Conservation (phyloP, 2,329 filamentous ascomycete species). For the Juglanconis sp. region DNA sequence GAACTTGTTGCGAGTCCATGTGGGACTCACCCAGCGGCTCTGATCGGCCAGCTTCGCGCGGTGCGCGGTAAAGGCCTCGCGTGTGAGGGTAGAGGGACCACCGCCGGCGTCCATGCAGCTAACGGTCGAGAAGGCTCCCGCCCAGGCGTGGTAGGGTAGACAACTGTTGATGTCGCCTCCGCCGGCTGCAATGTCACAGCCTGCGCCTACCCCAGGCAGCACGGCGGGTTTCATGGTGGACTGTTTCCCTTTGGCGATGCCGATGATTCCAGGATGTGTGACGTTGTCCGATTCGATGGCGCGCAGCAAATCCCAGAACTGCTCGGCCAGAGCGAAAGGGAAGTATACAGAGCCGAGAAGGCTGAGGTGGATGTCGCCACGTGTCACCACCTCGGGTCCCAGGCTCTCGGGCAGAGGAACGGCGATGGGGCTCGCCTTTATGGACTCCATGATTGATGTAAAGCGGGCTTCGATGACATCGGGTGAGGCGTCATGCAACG, state of each 20-base stretch:
- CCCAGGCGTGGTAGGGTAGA: neutral
- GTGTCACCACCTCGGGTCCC: neutral
- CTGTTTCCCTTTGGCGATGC: neutral
- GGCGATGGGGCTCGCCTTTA: constrained; percentile 26
- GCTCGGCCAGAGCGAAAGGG: neutral
- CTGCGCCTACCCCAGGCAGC: neutral
- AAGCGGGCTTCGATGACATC: constrained; percentile 4
- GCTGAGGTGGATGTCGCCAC: neutral
- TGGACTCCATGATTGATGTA: constrained; percentile 10
- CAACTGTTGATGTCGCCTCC: neutral
- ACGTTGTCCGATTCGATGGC: neutral
- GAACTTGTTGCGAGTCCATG: constrained; percentile 1
- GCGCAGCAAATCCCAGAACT: neutral
- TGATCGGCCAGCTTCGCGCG: neutral
- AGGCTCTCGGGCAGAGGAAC: constrained; percentile 16
- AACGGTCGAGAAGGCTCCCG: neutral
- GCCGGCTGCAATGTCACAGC: neutral
- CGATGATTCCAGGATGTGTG: neutral
- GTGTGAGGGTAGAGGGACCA: constrained; percentile 1
- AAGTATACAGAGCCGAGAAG: constrained; percentile 1
- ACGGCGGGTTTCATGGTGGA: neutral
- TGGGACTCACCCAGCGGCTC: constrained; percentile 1
- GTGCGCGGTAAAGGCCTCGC: neutral
- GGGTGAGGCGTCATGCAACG: constrained; percentile 3
- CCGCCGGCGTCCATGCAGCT: constrained; percentile 2